Base-by-base conservation (phyloP, 208 protist genomes). In the Acanthamoeba royreba region DNA sequence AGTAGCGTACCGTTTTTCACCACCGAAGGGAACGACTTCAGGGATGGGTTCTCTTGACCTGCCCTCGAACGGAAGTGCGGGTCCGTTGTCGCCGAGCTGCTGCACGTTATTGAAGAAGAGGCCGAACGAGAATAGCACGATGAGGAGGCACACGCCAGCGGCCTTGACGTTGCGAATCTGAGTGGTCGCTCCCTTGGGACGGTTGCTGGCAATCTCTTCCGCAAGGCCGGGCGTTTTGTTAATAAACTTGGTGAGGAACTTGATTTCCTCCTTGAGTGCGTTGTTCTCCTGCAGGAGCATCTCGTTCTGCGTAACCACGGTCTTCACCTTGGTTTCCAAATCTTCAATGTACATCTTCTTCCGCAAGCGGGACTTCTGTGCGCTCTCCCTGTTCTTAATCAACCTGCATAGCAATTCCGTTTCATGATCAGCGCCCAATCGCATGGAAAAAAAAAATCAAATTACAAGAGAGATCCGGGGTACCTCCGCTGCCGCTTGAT, bases 281-380 rank as follows among this genome's bases (percentile, higher is more conserved):
- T 19, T 79, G 45, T 96, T 96, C 47, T 96, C 95, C 28, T 88
- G 47, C 46, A 88, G 49, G 33, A 88, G 81, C 33, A 13, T 9
- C 22, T 88, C 47, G 81, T 88, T 88, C 46, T 88, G 81, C 33
- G 47, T 38, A 7, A 88, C 93, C 4, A 96, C 28, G 43, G 93
- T 79, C 42, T 95, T 46, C 9, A 96, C 93, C 15, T 81, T 96
- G 22, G 88, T 87, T 55, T 97, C 96, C 40, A 97, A 58, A 35
- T 96, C 93, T 83, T 97, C 89, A 55, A 97, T 94, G 19, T 96
- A 96, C n/a, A 95, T 83, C 74, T 96, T 96, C 86, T 97, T 97
- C 77, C 96, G 58, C 63, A 96, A 81, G 72, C 96, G 93, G 11
- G 96, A 97, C 1, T 96, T 79, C 92, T 97, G 96, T n/a, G 96